Conservation (phyloP, 108 stramenopile species). For the Thalassiosira profunda region DNA sequence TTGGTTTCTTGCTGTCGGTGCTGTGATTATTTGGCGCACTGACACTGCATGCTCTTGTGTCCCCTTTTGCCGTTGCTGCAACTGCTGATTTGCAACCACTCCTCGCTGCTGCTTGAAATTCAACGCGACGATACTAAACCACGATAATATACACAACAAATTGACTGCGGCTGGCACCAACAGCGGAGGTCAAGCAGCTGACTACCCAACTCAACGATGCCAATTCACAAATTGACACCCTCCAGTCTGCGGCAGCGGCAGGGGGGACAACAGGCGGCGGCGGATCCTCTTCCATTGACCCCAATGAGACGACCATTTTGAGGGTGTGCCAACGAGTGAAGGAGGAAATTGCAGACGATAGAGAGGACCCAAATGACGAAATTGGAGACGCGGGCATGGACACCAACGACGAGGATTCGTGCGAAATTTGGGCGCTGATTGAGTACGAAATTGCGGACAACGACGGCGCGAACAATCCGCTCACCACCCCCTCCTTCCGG, state of each 20-base stretch:
- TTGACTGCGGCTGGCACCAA: too few relatives aligned
- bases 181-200: conserved; percentile 38
- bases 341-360: conserved; percentile 32
- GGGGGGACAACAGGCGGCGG: not conserved
- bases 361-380: conserved; percentile 6
- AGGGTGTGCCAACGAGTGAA: conserved; percentile 78
- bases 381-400: conserved; percentile 28
- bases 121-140: not conserved
- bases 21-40: not conserved
- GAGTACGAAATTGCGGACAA: conserved; percentile 67
- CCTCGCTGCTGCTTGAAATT: not conserved
- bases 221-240: conserved; percentile 37
- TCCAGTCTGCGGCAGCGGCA: conserved; percentile 8
- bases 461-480: conserved; percentile 33
- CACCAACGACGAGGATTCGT: conserved; percentile 22
- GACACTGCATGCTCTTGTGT: not conserved
- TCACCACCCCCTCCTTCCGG: conserved; percentile 17
- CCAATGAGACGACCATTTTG: conserved; percentile 54
- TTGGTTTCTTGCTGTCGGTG: not conserved
- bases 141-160: not conserved
- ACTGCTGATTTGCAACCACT: not conserved
- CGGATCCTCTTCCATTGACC: conserved; percentile 12
- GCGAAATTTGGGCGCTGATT: conserved; percentile 85
- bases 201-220: conserved; percentile 29
- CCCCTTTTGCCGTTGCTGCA: not conserved